These are phyloP conservation scores for Magnusiomyces fungicola DNA, from an alignment of 1,139 yeast species.

Conservation along the genomic window DNA sequence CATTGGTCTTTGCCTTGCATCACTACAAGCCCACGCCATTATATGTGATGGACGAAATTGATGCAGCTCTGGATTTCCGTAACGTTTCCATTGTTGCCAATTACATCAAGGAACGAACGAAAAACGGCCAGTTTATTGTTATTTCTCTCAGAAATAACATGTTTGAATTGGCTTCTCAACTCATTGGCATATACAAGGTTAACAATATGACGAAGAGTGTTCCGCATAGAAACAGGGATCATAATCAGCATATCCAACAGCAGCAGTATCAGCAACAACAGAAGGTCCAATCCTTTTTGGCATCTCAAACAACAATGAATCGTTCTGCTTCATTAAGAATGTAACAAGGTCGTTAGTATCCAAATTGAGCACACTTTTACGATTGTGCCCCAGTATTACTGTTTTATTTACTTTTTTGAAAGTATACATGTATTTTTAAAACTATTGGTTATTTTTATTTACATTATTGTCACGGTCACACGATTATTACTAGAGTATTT, in stretches of 20 bases:
- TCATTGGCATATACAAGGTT: constrained; percentile 93
- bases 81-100: constrained; percentile 97
- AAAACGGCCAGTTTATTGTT: constrained; percentile 93
- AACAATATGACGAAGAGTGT: constrained; percentile 85
- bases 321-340: too few relatives aligned
- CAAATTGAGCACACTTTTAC: too few relatives aligned
- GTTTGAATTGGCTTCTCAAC: constrained; percentile 92
- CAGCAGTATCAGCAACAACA: constrained; percentile 18
- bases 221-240: constrained; percentile 59
- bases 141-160: constrained; percentile 92
- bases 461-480: too few relatives aligned
- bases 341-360: too few relatives aligned
- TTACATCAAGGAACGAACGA: constrained; percentile 90
- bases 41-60: constrained; percentile 99
- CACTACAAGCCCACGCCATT: constrained; percentile 95
- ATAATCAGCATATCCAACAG: constrained; percentile 18
- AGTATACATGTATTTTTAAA: too few relatives aligned
- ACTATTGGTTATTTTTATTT: too few relatives aligned
- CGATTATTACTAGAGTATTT: too few relatives aligned
- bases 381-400: too few relatives aligned
- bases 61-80: constrained; percentile 95
- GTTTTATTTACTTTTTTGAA: too few relatives aligned
- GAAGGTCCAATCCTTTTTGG: not conserved
- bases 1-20: constrained; percentile 93
- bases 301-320: too few relatives aligned